Percentiles rank a stretch among this genome's conserved stretches.
Evolutionary conservation across 1,284 basidiomycete species (phyloP).

Genomic region (Microbotryum intermedium): DNA sequence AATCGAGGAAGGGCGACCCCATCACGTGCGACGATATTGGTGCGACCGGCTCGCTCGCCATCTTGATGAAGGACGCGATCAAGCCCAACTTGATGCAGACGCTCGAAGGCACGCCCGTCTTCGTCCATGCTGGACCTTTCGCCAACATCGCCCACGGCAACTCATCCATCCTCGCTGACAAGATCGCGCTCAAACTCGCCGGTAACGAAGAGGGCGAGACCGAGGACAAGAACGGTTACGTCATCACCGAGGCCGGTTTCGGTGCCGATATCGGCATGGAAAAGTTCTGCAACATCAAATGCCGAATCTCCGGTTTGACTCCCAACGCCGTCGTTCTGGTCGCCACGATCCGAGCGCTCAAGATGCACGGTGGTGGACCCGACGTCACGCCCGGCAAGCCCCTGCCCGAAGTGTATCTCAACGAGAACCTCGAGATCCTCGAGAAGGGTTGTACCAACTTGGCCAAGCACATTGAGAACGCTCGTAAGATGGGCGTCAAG

Average conservation of each 20-base stretch:
- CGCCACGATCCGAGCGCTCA: conserved; percentile 91
- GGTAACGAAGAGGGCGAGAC: conserved; percentile 89
- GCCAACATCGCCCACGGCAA: conserved; percentile 99
- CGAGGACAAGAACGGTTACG: conserved; percentile 75
- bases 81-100: conserved; percentile 99
- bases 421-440: conserved; percentile 84
- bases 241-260: conserved; percentile 96
- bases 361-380: conserved; percentile 98
- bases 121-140: conserved; percentile 97
- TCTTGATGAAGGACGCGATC: conserved; percentile 98
- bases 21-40: conserved; percentile 96
- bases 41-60: conserved; percentile 88
- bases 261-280: conserved; percentile 89
- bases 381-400: conserved; percentile 95
- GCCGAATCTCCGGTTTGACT: conserved; percentile 80
- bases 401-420: conserved; percentile 84
- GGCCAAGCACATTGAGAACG: conserved; percentile 88
- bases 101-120: conserved; percentile 95
- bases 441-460: conserved; percentile 90
- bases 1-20: conserved; percentile 79
- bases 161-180: conserved; percentile 94
- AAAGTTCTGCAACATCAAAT: conserved; percentile 99
- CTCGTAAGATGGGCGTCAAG: conserved; percentile 92
- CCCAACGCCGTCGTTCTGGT: conserved; percentile 95
- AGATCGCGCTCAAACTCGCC: conserved; percentile 90